These are phyloP conservation scores for Hyphopichia khmerensis DNA, from an alignment of 1,139 yeast genomes.

Conservation along the genomic window DNA sequence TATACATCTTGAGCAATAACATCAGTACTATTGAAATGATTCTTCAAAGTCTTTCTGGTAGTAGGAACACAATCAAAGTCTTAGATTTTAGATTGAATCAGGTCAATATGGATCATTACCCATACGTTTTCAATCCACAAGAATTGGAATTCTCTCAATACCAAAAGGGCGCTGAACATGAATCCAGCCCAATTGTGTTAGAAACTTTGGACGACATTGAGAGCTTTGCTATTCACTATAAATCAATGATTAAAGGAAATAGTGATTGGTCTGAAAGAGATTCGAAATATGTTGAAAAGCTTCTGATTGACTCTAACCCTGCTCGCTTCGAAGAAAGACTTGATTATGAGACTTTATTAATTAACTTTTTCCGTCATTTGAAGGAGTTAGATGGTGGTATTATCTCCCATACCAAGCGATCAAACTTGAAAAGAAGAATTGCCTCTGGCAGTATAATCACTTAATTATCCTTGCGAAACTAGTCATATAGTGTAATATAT, in stretches of 20 bases:
- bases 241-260: constrained; percentile 29
- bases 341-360: constrained; percentile 37
- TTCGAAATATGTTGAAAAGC: constrained; percentile 21
- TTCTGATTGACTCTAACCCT: constrained; percentile 17
- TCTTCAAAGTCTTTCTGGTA: constrained; percentile 29
- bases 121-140: constrained; percentile 51
- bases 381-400: constrained; percentile 41
- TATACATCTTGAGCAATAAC: constrained; percentile 49
- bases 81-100: constrained; percentile 55
- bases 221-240: constrained; percentile 42
- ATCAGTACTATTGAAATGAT: constrained; percentile 32
- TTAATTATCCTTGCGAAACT: neutral
- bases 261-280: constrained; percentile 43
- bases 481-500: too few relatives aligned
- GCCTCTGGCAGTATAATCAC: neutral
- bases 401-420: constrained; percentile 21
- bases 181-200: constrained; percentile 35
- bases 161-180: constrained; percentile 8
- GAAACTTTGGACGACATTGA: constrained; percentile 48
- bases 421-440: constrained; percentile 15
- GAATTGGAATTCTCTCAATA: constrained; percentile 29
- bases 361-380: constrained; percentile 35
- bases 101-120: constrained; percentile 47
- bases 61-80: constrained; percentile 32
- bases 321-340: constrained; percentile 28